These are phyloP conservation scores for Amylocarpus encephaloides DNA, from an alignment of 2,329 filamentous ascomycete genomes.

Conservation along the genomic window DNA sequence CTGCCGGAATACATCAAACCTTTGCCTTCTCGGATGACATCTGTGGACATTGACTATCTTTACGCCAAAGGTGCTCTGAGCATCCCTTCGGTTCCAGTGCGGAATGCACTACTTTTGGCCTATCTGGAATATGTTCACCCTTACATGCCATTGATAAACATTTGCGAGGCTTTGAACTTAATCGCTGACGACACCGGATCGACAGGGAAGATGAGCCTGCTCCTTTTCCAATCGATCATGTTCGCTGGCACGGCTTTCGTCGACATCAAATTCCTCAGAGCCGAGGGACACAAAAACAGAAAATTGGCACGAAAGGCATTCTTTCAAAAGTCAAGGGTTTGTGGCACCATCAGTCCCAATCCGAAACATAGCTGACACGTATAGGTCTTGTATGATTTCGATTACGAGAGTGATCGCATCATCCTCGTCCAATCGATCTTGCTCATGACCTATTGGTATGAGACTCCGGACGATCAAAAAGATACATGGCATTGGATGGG, in stretches of 20 bases:
- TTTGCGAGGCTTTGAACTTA: constrained; percentile 52
- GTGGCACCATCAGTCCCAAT: constrained; percentile 28
- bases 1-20: constrained; percentile 69
- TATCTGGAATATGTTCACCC: constrained; percentile 90
- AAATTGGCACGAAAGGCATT: constrained; percentile 82
- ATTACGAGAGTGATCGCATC: constrained; percentile 87
- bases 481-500: constrained; percentile 99
- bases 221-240: constrained; percentile 92
- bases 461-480: constrained; percentile 93
- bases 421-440: constrained; percentile 82
- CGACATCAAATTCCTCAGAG: constrained; percentile 67
- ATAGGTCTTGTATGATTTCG: constrained; percentile 85
- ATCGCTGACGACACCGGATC: constrained; percentile 63
- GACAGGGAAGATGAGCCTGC: constrained; percentile 68
- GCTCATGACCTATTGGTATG: constrained; percentile 96
- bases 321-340: constrained; percentile 79
- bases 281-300: constrained; percentile 69
- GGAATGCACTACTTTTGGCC: constrained; percentile 73
- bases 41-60: constrained; percentile 78
- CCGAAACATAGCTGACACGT: constrained; percentile 14
- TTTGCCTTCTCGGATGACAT: constrained; percentile 67
- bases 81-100: constrained; percentile 62
- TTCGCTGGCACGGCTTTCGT: constrained; percentile 87
- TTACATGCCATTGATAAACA: constrained; percentile 83
- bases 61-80: constrained; percentile 77